Conservation (phyloP, 1,284 basidiomycete species). For the Rhodotorula sp. region DNA sequence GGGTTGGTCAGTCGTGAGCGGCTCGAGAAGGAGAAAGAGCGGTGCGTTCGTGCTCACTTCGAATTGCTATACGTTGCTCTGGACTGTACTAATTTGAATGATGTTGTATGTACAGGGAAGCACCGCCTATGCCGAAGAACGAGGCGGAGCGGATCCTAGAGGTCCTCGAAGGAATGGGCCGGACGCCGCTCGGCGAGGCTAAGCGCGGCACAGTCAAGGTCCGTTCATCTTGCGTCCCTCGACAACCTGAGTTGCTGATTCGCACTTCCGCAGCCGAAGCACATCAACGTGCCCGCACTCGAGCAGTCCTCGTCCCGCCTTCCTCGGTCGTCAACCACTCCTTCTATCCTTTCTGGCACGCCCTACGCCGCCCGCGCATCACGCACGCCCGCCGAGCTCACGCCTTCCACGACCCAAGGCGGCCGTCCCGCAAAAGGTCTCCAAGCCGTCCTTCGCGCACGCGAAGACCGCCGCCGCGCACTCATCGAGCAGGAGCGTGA, state of each 20-base stretch:
- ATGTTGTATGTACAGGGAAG: conserved; percentile 6
- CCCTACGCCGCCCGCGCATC: conserved; percentile 11
- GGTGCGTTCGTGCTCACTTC: neutral
- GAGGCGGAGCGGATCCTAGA: conserved; percentile 51
- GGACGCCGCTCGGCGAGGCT: conserved; percentile 46
- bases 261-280: conserved; percentile 7
- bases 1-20: conserved; percentile 39
- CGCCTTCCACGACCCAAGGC: neutral
- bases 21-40: conserved; percentile 31
- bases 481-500: conserved; percentile 29
- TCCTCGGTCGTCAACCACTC: conserved; percentile 3
- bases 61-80: neutral
- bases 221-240: neutral
- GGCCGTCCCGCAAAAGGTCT: conserved; percentile 22
- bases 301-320: neutral
- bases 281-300: conserved; percentile 21
- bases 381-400: conserved; percentile 2
- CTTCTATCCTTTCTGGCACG: neutral
- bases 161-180: conserved; percentile 48
- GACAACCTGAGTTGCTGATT: neutral
- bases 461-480: conserved; percentile 31
- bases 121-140: conserved; percentile 48
- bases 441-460: conserved; percentile 29
- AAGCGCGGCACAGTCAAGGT: conserved; percentile 23
- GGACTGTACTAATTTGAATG: neutral